These are phyloP conservation scores for Aspergillus thermomutatus DNA, from an alignment of 2,329 filamentous ascomycete species.

Conservation along the genomic window DNA sequence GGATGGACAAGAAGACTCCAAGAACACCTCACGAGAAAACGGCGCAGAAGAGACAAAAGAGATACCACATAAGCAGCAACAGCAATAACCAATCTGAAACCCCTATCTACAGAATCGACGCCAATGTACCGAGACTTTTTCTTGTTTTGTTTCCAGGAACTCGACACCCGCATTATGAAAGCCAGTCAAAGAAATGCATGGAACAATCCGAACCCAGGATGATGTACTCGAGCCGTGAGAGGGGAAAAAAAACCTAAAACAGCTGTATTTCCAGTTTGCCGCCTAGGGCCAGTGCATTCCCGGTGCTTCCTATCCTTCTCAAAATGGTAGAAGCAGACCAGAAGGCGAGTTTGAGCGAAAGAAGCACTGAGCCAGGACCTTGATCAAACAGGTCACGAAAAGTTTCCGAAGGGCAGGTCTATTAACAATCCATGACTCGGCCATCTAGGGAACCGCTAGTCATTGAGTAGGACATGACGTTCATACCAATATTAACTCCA, in stretches of 20 bases:
- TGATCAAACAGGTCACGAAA: conserved; percentile 20
- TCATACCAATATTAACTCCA: conserved; percentile 27
- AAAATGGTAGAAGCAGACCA: neutral
- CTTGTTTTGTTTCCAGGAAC: neutral
- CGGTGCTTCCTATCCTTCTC: neutral
- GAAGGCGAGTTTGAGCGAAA: neutral
- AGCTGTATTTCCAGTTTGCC: neutral
- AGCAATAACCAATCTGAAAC: neutral
- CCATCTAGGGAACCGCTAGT: conserved; percentile 9
- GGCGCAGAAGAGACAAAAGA: neutral
- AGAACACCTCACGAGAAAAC: neutral
- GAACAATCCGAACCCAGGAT: neutral
- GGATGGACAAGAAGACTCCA: neutral
- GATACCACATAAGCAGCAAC: neutral
- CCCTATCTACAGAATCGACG: neutral
- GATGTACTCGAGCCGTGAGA: neutral
- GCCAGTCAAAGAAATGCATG: neutral
- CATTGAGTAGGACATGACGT: conserved; percentile 9
- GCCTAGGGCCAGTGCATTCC: neutral
- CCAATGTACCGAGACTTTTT: neutral
- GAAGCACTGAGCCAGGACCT: conserved; percentile 6
- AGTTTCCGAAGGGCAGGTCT: conserved; percentile 5
- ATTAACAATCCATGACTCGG: conserved; percentile 15
- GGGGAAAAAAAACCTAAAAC: neutral
- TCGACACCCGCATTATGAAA: neutral